phyloP scores from a whole-genome alignment of 257 asterid species.

The Scutellaria galericulata region DNA sequence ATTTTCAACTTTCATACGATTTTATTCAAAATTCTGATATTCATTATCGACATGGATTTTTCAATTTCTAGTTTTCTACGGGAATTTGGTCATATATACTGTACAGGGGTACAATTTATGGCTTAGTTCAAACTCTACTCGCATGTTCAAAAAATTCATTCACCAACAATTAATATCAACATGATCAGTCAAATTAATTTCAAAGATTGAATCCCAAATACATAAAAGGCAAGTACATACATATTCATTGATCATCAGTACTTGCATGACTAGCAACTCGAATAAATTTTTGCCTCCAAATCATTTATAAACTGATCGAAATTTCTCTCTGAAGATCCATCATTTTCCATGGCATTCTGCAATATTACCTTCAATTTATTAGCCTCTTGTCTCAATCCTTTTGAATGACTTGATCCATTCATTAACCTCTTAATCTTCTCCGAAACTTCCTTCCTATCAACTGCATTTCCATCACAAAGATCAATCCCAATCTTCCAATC shows the following conservation, averaged over 20 bases:
- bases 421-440: conserved; percentile 42
- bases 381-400: conserved; percentile 15
- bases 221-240: neutral
- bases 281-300: neutral
- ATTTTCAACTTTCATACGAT: too few relatives aligned
- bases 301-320: conserved; percentile 28
- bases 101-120: too few relatives aligned
- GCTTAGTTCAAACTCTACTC: too few relatives aligned
- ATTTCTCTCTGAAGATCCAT: conserved; percentile 34
- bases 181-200: too few relatives aligned
- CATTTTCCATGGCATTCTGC: conserved; percentile 19
- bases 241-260: neutral
- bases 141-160: too few relatives aligned
- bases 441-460: conserved; percentile 36
- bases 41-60: too few relatives aligned
- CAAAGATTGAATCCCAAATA: neutral
- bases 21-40: too few relatives aligned
- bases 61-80: too few relatives aligned
- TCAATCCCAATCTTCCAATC: conserved; percentile 46
- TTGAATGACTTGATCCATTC: conserved; percentile 10
- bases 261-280: neutral
- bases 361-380: neutral
- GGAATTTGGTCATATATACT: too few relatives aligned
- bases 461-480: conserved; percentile 27
- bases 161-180: too few relatives aligned